Percentiles rank a stretch among this genome's conserved stretches.
Conservation (phyloP, 2,329 filamentous ascomycete species). For the Fusarium bulbicola region DNA sequence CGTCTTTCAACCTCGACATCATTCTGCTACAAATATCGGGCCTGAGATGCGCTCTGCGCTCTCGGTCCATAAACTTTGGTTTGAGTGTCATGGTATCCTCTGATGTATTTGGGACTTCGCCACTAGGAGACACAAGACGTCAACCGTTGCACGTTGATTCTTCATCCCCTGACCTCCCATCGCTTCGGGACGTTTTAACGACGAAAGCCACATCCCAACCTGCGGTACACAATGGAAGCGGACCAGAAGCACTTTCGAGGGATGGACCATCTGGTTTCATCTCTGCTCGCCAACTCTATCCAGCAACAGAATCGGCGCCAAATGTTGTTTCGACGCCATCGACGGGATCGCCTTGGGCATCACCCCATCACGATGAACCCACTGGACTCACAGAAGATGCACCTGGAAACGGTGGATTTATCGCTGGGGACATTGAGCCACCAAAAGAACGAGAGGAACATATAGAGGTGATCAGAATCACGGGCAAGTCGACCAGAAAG, state of each 20-base stretch:
- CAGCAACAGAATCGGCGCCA: conserved; percentile 43
- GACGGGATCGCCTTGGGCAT: neutral
- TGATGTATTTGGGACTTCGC: conserved; percentile 46
- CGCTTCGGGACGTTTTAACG: conserved; percentile 58
- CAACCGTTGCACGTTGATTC: conserved; percentile 49
- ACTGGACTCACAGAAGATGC: neutral
- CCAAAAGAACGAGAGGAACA: conserved; percentile 16
- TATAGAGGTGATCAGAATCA: conserved; percentile 38
- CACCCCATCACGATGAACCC: neutral
- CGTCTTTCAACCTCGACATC: conserved; percentile 15
- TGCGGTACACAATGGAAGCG: conserved; percentile 49
- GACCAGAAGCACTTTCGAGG: conserved; percentile 49
- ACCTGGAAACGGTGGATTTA: neutral
- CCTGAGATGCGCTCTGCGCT: conserved; percentile 60
- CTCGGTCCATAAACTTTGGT: conserved; percentile 42
- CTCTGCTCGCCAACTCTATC: conserved; percentile 52
- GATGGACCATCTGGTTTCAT: conserved; percentile 52
- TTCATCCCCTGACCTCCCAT: conserved; percentile 66
- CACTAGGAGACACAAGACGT: conserved; percentile 45
- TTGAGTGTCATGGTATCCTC: conserved; percentile 47
- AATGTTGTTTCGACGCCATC: neutral
- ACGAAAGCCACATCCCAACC: conserved; percentile 48
- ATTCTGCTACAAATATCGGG: conserved; percentile 44
- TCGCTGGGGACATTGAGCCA: neutral
- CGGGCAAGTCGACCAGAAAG: conserved; percentile 24